Percentiles rank a stretch among this genome's conserved stretches.
phyloP scores from a whole-genome alignment of 2,329 filamentous ascomycete genomes.

The Penicillium crustosum region DNA sequence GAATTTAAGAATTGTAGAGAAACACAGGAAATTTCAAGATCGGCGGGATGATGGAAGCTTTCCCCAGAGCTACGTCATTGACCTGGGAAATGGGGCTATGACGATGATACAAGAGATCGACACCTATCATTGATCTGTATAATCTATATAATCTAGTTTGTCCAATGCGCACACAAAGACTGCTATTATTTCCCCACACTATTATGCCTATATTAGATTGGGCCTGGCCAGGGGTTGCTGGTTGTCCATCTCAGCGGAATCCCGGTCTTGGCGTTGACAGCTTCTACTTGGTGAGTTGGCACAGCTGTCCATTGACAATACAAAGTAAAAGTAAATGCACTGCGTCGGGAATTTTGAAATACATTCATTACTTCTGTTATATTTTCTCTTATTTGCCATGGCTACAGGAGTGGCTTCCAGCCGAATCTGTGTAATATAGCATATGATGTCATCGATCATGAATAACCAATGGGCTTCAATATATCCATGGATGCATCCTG shows the following conservation, averaged over 20 bases:
- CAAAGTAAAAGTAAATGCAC: background rate
- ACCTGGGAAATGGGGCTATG: conserved; percentile 21
- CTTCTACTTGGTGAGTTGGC: background rate
- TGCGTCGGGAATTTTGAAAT: too few species aligned
- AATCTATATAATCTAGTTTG: background rate
- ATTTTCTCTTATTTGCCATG: too few species aligned
- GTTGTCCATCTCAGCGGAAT: background rate
- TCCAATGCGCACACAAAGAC: background rate
- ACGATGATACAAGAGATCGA: conserved; percentile 15
- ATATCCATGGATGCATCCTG: background rate
- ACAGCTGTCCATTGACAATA: background rate
- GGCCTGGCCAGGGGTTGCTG: background rate
- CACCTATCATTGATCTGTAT: conserved; percentile 2
- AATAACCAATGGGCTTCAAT: too few species aligned
- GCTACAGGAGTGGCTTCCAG: background rate
- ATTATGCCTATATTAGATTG: background rate
- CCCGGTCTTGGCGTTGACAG: background rate
- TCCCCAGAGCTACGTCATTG: conserved; percentile 27
- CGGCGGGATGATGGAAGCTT: conserved; percentile 11
- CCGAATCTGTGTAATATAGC: background rate
- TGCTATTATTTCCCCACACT: conserved; percentile 10
- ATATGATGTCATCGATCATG: background rate
- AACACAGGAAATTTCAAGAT: background rate
- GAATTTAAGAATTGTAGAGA: background rate
- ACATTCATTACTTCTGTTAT: too few species aligned